Percentiles rank a stretch among this genome's conserved stretches.
Conservation (phyloP, 2,329 filamentous ascomycete genomes). For the Monosporascus sp. region DNA sequence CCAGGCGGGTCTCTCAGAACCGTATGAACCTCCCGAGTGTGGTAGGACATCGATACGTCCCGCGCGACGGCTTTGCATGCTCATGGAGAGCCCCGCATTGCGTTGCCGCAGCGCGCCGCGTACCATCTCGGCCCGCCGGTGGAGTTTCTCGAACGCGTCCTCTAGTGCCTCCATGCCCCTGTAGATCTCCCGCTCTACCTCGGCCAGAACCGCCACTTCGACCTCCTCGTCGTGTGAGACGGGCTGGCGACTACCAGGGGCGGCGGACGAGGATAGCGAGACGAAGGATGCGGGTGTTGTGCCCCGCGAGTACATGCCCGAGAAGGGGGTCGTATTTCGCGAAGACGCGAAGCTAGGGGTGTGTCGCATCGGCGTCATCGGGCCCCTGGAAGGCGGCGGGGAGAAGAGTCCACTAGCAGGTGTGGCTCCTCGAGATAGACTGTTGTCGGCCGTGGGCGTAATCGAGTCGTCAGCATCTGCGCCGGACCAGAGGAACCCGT, state of each 20-base stretch:
- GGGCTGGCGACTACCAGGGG: constrained; percentile 42
- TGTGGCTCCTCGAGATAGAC: constrained; percentile 46
- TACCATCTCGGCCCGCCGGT: constrained; percentile 76
- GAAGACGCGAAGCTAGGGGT: constrained; percentile 36
- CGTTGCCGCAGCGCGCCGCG: constrained; percentile 76
- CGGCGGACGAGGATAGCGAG: constrained; percentile 33
- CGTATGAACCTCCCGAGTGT: constrained; percentile 43
- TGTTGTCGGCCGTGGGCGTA: constrained; percentile 35
- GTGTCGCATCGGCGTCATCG: constrained; percentile 36
- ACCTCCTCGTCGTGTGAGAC: constrained; percentile 92
- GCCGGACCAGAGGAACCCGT: constrained; percentile 92
- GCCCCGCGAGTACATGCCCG: constrained; percentile 47
- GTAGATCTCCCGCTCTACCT: constrained; percentile 91
- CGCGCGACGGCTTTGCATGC: constrained; percentile 50
- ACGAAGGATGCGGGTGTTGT: constrained; percentile 48
- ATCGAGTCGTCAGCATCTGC: constrained; percentile 58
- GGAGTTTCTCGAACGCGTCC: constrained; percentile 89
- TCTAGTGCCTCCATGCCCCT: constrained; percentile 90
- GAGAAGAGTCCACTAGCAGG: constrained; percentile 45
- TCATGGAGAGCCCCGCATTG: constrained; percentile 67
- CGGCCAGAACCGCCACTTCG: constrained; percentile 82
- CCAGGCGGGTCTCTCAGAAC: constrained; percentile 44
- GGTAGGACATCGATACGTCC: constrained; percentile 50
- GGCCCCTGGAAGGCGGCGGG: constrained; percentile 32
- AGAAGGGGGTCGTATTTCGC: constrained; percentile 44